Evolutionary conservation across 2,329 filamentous ascomycete genomes (phyloP), one percentile per base, ranked within the genome.

Genomic region (Dactylonectria macrodidyma): DNA sequence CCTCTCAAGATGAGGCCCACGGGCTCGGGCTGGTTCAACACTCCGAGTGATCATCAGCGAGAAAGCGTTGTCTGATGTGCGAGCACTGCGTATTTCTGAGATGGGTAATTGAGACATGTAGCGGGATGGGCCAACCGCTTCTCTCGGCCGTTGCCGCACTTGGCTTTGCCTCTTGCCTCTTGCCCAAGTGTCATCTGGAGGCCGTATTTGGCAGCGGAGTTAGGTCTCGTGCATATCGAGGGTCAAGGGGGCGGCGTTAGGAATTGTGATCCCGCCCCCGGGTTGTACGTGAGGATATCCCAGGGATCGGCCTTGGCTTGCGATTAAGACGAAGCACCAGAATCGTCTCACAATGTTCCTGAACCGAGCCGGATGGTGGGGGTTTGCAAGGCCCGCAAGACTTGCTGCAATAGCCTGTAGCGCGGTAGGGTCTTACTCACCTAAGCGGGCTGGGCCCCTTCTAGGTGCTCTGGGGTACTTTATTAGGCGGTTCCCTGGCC

Each of bases 21-120:
- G 72, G 73, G 57, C 24, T 75, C 73, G 73, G 73, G 57, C 34
- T 68, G 24, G 60, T 73, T 64, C 66, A 70, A 67, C 58, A 75
- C 69, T 68, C 73, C 73, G 73, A 72, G 38, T 7, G 14, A 5
- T 16, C 41, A 44, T 8, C 41, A 44, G 41, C 38, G 14, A 44
- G 7, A n/a, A n/a, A 19, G 10, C 19, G 19, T 19, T 19, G 19
- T 19, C 19, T 19, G 19, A 19, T 19, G 19, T n/a, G 46, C 57
- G 26, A 59, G 47, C 48, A 47, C 19, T 64, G 62, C 36, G 19
- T 19, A 19, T 19, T 19, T 19, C 46, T 50, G 62, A 22, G 50
- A 59, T 30, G 34, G 30, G 14, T n/a, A n/a, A 33, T 24, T 59
- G 47, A 64, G 48, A 62, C 60, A 66, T 56, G 46, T 63, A 59